A percentile compares a stretch with the other conserved stretches of the same genome.
Conservation (phyloP, 2,329 filamentous ascomycete genomes). For the Teratosphaeriaceae sp. region DNA sequence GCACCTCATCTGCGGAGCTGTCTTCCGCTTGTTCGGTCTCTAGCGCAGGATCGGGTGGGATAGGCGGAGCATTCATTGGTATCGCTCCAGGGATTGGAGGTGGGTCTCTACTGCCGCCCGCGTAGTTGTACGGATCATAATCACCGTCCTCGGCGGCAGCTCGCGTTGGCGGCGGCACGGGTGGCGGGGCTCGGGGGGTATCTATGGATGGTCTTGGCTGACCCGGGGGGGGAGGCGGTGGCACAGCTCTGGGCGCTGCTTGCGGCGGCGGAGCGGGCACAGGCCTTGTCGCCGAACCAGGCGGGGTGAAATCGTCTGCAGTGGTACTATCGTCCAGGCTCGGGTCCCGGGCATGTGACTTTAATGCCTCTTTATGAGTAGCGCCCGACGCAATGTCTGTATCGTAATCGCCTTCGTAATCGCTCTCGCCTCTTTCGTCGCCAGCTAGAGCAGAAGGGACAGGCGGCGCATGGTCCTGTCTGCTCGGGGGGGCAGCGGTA, state of each 20-base stretch:
- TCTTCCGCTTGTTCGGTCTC: slow-evolving; percentile 19
- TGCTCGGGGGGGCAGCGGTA: slow-evolving; percentile 30
- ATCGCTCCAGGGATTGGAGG: slow-evolving; percentile 29
- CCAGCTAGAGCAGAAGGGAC: slow-evolving; percentile 38
- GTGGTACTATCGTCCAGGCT: slow-evolving; percentile 62
- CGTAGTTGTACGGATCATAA: slow-evolving; percentile 60
- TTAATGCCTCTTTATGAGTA: slow-evolving; percentile 90
- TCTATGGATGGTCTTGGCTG: slow-evolving; percentile 60
- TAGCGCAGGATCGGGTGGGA: slow-evolving; percentile 26
- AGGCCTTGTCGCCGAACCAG: slow-evolving; percentile 37
- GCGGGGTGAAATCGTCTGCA: slow-evolving; percentile 48
- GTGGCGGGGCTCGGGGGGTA: slow-evolving; percentile 63
- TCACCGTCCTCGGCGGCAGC: slow-evolving; percentile 48
- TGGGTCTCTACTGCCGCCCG: slow-evolving; percentile 13
- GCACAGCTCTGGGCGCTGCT: slow-evolving; percentile 40
- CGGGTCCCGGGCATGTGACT: slow-evolving; percentile 69
- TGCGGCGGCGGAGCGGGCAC: slow-evolving; percentile 27
- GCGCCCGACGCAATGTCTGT: slow-evolving; percentile 92
- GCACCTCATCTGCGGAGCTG: slow-evolving; percentile 39
- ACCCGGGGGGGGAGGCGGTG: slow-evolving; percentile 51
- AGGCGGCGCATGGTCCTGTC: slow-evolving; percentile 26
- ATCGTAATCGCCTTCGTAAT: slow-evolving; percentile 97
- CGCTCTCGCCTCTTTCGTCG: slow-evolving; percentile 73
- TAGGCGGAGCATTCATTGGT: slow-evolving; percentile 27
- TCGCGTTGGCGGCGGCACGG: slow-evolving; percentile 47